phyloP scores from a whole-genome alignment of 306 rosid species.

The Vigna unguiculata region DNA sequence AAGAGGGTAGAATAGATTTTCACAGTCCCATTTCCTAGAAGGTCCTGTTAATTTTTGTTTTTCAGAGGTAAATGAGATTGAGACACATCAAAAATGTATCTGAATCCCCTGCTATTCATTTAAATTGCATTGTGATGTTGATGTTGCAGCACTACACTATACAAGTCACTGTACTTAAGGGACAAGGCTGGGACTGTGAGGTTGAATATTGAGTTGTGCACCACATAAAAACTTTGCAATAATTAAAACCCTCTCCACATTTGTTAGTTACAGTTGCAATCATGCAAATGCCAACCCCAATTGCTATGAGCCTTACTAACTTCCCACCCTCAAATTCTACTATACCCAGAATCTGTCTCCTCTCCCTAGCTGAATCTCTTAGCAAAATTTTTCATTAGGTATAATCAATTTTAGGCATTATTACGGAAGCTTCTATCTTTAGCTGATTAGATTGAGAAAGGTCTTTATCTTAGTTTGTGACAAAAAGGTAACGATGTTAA shows the following conservation, averaged over 20 bases:
- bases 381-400: constrained; percentile 27
- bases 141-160: constrained; percentile 39
- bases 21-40: constrained; percentile 9
- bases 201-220: constrained; percentile 32
- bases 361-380: constrained; percentile 23
- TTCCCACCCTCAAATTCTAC: constrained; percentile 24
- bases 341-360: constrained; percentile 26
- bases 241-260: constrained; percentile 20
- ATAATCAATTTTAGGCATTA: constrained; percentile 30
- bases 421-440: constrained; percentile 38
- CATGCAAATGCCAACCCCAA: constrained; percentile 35
- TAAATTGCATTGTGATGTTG: constrained; percentile 38
- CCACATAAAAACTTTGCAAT: constrained; percentile 22
- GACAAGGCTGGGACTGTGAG: constrained; percentile 26
- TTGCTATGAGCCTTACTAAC: constrained; percentile 41
- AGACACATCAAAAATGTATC: constrained; percentile 25
- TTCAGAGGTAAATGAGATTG: constrained; percentile 18
- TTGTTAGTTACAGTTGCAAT: constrained; percentile 35
- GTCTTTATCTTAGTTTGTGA: constrained; percentile 19
- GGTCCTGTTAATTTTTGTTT: constrained; percentile 13
- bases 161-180: constrained; percentile 40
- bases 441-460: neutral
- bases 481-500: neutral
- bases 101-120: constrained; percentile 13
- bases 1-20: neutral